Base-by-base conservation (phyloP, 352 stramenopile species). In the Thalassiosira livingstoniorum region DNA sequence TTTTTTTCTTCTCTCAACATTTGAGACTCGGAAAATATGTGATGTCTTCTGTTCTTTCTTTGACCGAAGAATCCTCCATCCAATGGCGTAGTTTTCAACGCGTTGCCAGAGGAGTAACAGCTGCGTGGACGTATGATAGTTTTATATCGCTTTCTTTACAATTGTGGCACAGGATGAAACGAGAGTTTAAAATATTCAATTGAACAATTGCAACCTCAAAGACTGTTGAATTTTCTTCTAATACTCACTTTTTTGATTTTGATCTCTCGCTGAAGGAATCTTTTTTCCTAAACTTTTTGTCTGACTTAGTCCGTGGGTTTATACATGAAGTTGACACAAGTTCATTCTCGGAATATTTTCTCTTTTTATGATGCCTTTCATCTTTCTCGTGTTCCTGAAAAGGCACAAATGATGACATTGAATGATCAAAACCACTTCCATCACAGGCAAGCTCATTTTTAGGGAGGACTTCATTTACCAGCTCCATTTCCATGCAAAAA, bases 31-130 rank as follows among this genome's bases (percentile, higher is more conserved):
- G 10, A 63, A 37, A 74, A 55, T 1, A 55, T 39, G 31, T 34
- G 27, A 27, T 74, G 65, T 42, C n/a, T 63, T 23, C 51, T 35
- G 43, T 74, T 32, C 25, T 63, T 63, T 1, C 65, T 58, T 74
- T 55, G 65, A 37, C 65, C 65, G 32, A 64, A 74, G 25, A 74
- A 74, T 31, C 65, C 65, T 15, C 65, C 65, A 35, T 74, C 65
- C 3, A 74, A 34, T 3, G 37, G 51, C 29, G 2, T 58, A 58
- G 4, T 29, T 58, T 58, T 58, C 27, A 29, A n/a, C 21, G 11
- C 5, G 27, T 58, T 58, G 39, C 54, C 15, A 63, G 37, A 5
- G 32, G 51, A 21, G 27, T 13, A 7, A 37, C 58, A 39, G 53
- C 51, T 2, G 65, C 37, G 25, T 64, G 63, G 27, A 51, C n/a